A percentile compares a stretch with the other conserved stretches of the same genome.
phyloP scores from a whole-genome alignment of 2,329 filamentous ascomycete genomes.

The Calonectria hawksworthii region DNA sequence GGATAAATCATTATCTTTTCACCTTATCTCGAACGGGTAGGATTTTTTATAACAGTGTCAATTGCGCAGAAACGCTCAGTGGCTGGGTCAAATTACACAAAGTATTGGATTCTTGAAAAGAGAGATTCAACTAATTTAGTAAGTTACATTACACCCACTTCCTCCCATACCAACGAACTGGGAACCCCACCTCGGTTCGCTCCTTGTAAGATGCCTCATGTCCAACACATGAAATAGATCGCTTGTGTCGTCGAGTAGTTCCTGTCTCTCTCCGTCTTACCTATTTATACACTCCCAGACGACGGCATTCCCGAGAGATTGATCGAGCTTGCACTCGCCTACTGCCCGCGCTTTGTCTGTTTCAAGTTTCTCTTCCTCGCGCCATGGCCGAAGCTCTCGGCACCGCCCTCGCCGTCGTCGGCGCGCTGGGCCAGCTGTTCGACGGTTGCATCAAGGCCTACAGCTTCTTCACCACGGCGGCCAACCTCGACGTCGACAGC shows the following conservation, averaged over 20 bases:
- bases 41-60: not conserved
- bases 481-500: constrained; percentile 58
- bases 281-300: not conserved
- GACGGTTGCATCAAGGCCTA: constrained; percentile 63
- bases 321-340: constrained; percentile 54
- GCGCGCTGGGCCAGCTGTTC: constrained; percentile 62
- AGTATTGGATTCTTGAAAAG: not conserved
- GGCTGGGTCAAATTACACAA: not conserved
- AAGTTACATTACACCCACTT: not conserved
- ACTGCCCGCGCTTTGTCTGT: constrained; percentile 78
- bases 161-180: not conserved
- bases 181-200: not conserved
- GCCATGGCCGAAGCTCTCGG: constrained; percentile 56
- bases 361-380: constrained; percentile 60
- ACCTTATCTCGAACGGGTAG: not conserved
- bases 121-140: constrained; percentile 11
- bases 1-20: not conserved
- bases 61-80: not conserved
- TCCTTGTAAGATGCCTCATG: not conserved
- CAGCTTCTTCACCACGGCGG: constrained; percentile 58
- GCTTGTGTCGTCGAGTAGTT: not conserved
- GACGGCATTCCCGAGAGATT: not conserved
- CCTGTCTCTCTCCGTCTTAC: not conserved
- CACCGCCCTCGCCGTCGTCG: constrained; percentile 59
- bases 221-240: not conserved